Evolutionary conservation across 2,329 filamentous ascomycete species (phyloP).

Genomic region (Sclerotinia trifoliorum): DNA sequence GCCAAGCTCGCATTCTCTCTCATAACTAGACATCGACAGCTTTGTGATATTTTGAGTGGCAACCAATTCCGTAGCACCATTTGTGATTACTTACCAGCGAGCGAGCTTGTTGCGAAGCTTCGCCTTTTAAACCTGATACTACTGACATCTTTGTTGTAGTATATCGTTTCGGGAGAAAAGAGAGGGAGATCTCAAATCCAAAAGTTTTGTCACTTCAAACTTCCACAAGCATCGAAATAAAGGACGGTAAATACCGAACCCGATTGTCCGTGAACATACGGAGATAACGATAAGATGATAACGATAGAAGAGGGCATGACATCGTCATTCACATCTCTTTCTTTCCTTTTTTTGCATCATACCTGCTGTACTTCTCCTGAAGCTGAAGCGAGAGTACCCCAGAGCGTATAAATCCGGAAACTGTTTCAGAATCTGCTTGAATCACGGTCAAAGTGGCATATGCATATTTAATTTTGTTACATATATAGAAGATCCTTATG

Average conservation of each 20-base stretch:
- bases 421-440: not conserved
- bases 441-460: not conserved
- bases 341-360: too few relatives aligned
- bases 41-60: slow-evolving; percentile 17
- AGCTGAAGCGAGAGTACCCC: not conserved
- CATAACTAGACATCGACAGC: not conserved
- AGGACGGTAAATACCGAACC: slow-evolving; percentile 16
- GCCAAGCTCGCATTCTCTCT: not conserved
- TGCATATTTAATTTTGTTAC: too few relatives aligned
- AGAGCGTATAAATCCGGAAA: not conserved
- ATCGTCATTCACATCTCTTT: not conserved
- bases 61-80: not conserved
- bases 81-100: slow-evolving; percentile 36
- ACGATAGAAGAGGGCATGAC: not conserved
- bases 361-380: not conserved
- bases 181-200: not conserved
- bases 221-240: slow-evolving; percentile 16
- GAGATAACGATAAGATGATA: slow-evolving; percentile 8
- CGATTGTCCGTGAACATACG: not conserved
- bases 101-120: slow-evolving; percentile 37
- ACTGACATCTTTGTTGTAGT: slow-evolving; percentile 35
- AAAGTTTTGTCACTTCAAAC: slow-evolving; percentile 20
- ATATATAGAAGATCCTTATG: not conserved
- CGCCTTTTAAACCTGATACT: slow-evolving; percentile 33
- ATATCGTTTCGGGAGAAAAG: slow-evolving; percentile 5